These are phyloP conservation scores for Paragyromitra xinjiangensis DNA, from an alignment of 495 filamentous ascomycete genomes.

Conservation along the genomic window DNA sequence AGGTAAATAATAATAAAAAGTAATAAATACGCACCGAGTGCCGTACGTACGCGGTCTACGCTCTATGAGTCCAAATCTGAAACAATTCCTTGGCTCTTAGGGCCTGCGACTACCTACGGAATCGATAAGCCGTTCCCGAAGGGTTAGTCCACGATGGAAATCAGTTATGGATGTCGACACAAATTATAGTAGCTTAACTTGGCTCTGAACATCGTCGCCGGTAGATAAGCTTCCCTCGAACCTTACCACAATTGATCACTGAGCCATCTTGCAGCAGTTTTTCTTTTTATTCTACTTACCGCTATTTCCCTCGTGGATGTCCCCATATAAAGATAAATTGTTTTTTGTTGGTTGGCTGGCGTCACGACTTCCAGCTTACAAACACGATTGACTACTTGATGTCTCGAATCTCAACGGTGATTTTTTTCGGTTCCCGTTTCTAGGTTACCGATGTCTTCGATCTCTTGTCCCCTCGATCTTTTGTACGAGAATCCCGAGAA, in stretches of 20 bases:
- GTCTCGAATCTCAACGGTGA: conserved; percentile 23
- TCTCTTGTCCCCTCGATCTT: conserved; percentile 6
- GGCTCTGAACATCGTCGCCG: conserved; percentile 2
- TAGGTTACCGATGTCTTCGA: conserved; percentile 9
- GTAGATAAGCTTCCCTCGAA: conserved; percentile 12
- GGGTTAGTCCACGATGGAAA: conserved; percentile 33
- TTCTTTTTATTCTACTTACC: conserved; percentile 30
- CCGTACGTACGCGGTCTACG: conserved; percentile 1
- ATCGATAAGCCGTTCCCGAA: conserved; percentile 18
- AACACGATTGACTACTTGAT: neutral
- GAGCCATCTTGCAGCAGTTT: conserved; percentile 18
- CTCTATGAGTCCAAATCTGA: conserved; percentile 20
- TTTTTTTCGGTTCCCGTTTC: neutral
- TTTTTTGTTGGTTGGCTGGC: conserved; percentile 7
- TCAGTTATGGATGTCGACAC: conserved; percentile 32
- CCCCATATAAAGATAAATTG: neutral
- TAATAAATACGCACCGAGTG: conserved; percentile 18
- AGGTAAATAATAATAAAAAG: conserved; percentile 1
- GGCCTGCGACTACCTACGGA: conserved; percentile 13
- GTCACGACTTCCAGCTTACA: neutral
- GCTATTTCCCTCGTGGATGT: conserved; percentile 2
- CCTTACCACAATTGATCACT: conserved; percentile 24
- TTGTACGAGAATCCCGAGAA: neutral
- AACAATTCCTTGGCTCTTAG: conserved; percentile 27
- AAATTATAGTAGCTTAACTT: conserved; percentile 31